Conservation (phyloP, 2,329 filamentous ascomycete genomes). For the Colletotrichum echinochloae region DNA sequence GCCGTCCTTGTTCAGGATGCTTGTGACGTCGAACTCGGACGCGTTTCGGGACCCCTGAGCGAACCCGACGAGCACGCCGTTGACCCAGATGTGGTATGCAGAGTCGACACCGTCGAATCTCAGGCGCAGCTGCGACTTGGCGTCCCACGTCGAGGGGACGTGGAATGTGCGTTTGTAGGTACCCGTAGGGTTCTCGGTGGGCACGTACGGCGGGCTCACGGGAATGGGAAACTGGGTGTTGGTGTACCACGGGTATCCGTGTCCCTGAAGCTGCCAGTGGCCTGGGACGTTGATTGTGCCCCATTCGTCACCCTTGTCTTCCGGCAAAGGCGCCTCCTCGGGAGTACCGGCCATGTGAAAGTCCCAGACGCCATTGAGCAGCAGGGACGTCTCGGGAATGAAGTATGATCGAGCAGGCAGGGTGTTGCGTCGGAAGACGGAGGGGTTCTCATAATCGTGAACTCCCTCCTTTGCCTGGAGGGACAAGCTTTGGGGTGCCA, state of each 20-base stretch:
- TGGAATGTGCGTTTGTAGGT: slow-evolving; percentile 69
- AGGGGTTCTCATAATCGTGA: slow-evolving; percentile 63
- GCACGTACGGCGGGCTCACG: slow-evolving; percentile 72
- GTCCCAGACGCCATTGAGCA: slow-evolving; percentile 68
- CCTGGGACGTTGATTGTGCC: slow-evolving; percentile 70
- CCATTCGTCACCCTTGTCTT: slow-evolving; percentile 53
- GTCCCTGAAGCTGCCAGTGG: slow-evolving; percentile 78
- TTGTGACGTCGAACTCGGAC: slow-evolving; percentile 75
- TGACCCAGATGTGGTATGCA: slow-evolving; percentile 77
- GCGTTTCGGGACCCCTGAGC: slow-evolving; percentile 77
- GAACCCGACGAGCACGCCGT: slow-evolving; percentile 73
- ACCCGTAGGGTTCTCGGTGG: slow-evolving; percentile 73
- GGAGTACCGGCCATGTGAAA: slow-evolving; percentile 64
- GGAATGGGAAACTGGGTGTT: slow-evolving; percentile 76
- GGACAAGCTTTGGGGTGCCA: slow-evolving; percentile 47
- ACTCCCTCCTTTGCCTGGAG: slow-evolving; percentile 51
- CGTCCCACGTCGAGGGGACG: slow-evolving; percentile 61
- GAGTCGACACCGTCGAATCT: slow-evolving; percentile 80
- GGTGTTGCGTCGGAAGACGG: slow-evolving; percentile 65
- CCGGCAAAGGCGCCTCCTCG: slow-evolving; percentile 57
- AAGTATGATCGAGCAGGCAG: slow-evolving; percentile 65
- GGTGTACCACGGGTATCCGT: slow-evolving; percentile 75
- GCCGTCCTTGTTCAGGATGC: slow-evolving; percentile 53
- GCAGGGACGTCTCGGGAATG: slow-evolving; percentile 61
- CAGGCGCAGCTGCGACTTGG: slow-evolving; percentile 65